Base-by-base conservation (phyloP, 129 eudicot genomes). In the Oenanthe sinensis region DNA sequence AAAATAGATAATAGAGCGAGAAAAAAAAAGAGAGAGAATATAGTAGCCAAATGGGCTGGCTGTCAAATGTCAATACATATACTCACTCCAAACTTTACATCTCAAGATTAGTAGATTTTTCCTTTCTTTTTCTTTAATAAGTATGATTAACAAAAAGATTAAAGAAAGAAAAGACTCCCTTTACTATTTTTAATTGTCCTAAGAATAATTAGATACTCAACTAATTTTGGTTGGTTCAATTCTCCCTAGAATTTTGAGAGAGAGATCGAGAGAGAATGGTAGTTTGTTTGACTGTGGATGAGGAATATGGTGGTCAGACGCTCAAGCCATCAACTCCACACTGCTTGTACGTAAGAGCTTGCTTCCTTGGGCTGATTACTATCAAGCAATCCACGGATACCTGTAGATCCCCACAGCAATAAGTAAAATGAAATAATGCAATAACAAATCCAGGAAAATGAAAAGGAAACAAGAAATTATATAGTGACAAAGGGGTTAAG, bases 251-350 rank as follows among this genome's bases (percentile, higher is more conserved):
- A 33, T 33, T 33, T 33, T 33, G 75, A 39, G 75, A 71, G 75
- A 40, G 74, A 40, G n/a, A 48, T 7, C 43, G 49, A 8, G 74
- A 48, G 40, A 37, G 49, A 33, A 33, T 28, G 36, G 24, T 17
- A 36, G 47, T 37, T 70, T 36, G 4, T 36, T 68, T 33, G 44
- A 2, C 12, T 13, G 43, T 12, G 37, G 42, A 33, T 28, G 71
- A 14, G 52, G 5, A 16, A 48, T 49, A 5, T 50, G 8, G 30
- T 10, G 7, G 69, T 95, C 87, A 95, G 48, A 95, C 96, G 80
- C 86, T 91, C 65, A 95, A 75, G 77, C 99, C 95, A 86, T 95
- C 97, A 68, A 96, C 85, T 71, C 97, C 97, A 85, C 99, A 96
- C 76, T 88, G 93, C 84, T 92, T 96, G 80, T 87, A 82, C 16